Percentiles rank a stretch among this genome's conserved stretches.
Evolutionary conservation across 306 rosid species (phyloP).

Genomic region (Cucumis hystrix): DNA sequence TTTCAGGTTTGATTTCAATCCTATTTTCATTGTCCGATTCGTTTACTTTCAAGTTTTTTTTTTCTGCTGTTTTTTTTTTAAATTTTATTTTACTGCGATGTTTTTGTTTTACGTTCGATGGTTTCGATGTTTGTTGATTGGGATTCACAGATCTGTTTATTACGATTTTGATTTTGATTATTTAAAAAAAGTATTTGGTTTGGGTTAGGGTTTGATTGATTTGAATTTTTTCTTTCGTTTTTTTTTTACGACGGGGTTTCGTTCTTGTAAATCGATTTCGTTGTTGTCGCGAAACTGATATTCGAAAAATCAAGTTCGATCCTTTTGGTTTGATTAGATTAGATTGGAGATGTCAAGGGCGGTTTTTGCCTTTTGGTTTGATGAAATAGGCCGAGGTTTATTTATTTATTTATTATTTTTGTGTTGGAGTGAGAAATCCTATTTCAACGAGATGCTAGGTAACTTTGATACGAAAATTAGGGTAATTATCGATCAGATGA

Average conservation of each 20-base stretch:
- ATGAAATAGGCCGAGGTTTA: not conserved
- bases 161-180: not conserved
- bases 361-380: not conserved
- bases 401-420: not conserved
- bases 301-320: not conserved
- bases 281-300: too few relatives aligned
- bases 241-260: not conserved
- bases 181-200: not conserved
- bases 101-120: not conserved
- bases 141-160: not conserved
- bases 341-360: not conserved
- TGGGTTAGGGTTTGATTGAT: not conserved
- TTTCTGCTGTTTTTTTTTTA: not conserved
- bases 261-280: not conserved
- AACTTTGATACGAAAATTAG: not conserved
- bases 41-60: not conserved
- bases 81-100: not conserved
- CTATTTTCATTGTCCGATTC: not conserved
- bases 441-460: not conserved
- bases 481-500: not conserved
- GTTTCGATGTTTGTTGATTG: not conserved
- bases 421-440: not conserved
- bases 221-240: not conserved
- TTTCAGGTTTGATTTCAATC: not conserved
- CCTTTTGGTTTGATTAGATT: not conserved